Evolutionary conservation across 2,329 filamentous ascomycete genomes (phyloP).

Genomic region (Chalaropsis thielavioides): DNA sequence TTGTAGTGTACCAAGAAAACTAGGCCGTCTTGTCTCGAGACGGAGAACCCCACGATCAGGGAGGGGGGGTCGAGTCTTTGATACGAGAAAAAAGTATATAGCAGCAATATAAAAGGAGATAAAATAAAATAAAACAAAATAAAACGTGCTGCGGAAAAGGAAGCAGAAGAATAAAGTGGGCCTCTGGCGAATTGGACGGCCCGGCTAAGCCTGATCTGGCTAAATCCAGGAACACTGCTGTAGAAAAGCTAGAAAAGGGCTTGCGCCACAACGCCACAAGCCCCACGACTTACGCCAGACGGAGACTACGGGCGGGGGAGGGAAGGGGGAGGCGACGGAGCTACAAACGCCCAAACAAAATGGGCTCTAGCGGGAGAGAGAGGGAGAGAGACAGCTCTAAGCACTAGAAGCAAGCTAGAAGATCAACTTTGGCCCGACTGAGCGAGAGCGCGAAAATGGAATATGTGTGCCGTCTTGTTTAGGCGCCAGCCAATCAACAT

Average conservation of each 20-base stretch:
- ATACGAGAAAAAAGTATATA: background rate
- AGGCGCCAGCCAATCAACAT: background rate
- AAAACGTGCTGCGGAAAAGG: background rate
- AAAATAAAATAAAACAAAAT: background rate
- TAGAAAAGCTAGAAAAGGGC: background rate
- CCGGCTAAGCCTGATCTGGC: background rate
- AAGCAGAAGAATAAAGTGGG: background rate
- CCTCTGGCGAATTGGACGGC: background rate
- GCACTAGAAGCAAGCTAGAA: constrained; percentile 2
- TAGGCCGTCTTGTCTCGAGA: background rate
- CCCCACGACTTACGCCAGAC: background rate
- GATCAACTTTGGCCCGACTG: background rate
- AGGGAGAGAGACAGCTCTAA: background rate
- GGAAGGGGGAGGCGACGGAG: background rate
- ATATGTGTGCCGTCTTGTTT: background rate
- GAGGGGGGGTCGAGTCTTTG: background rate
- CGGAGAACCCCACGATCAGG: background rate
- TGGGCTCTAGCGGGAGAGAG: background rate
- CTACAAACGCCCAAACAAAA: background rate
- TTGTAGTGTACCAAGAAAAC: no score
- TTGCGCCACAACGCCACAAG: background rate
- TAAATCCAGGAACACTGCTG: constrained; percentile 1
- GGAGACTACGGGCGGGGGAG: background rate
- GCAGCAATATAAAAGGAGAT: background rate
- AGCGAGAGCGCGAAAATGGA: background rate